Evolutionary conservation across 2,329 filamentous ascomycete species (phyloP).

Genomic region (Teratosphaeria viscida): DNA sequence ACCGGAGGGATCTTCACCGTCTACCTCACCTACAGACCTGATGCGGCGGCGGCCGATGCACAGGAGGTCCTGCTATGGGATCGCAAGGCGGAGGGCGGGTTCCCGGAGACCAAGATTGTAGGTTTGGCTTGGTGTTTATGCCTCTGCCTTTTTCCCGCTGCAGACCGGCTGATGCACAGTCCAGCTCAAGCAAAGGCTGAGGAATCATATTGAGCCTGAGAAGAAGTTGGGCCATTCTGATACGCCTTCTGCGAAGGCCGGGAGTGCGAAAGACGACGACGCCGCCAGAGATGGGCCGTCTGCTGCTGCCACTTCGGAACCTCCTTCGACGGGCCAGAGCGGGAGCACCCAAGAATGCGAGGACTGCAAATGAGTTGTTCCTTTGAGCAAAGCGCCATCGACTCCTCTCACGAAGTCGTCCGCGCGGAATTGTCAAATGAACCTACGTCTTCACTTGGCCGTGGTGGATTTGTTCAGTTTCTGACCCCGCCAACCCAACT

Average conservation of each 20-base stretch:
- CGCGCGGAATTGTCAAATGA: too few relatives aligned
- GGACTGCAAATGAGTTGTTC: constrained; percentile 9
- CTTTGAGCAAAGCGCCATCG: background rate
- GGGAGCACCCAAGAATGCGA: constrained; percentile 6
- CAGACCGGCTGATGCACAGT: background rate
- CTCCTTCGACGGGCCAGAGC: background rate
- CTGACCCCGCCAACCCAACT: background rate
- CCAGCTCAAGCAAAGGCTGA: constrained; percentile 68
- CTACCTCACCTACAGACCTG: constrained; percentile 41
- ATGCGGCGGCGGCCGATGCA: constrained; percentile 4
- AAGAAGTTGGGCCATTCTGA: constrained; percentile 66
- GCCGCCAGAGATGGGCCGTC: background rate
- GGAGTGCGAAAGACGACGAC: background rate
- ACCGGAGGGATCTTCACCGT: constrained; percentile 80
- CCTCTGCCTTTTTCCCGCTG: background rate
- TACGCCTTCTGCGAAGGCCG: constrained; percentile 20
- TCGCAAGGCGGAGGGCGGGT: constrained; percentile 73
- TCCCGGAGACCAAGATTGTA: constrained; percentile 76
- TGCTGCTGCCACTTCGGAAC: background rate
- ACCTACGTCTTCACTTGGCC: too few relatives aligned
- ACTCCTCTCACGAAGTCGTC: too few relatives aligned
- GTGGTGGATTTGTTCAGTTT: background rate
- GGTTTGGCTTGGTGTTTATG: background rate
- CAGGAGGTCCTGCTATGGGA: constrained; percentile 67
- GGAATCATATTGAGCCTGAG: constrained; percentile 70